phyloP scores from a whole-genome alignment of 1,284 basidiomycete genomes.

The Naganishia sp. region DNA sequence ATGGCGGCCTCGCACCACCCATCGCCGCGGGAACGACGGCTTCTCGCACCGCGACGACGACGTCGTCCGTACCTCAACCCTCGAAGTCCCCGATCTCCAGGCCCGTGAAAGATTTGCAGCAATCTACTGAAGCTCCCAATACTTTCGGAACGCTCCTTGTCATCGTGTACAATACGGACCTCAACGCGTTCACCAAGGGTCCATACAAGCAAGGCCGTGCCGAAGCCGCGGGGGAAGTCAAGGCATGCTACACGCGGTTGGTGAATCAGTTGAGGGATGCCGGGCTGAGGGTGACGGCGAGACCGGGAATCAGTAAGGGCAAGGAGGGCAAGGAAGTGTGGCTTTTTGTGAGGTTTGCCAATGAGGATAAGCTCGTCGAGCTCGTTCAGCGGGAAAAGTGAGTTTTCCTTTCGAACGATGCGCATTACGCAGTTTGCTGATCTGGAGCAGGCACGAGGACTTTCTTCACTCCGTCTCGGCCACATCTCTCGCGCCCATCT shows the following conservation, averaged over 20 bases:
- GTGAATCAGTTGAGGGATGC: constrained; percentile 44
- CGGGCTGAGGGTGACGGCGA: constrained; percentile 44
- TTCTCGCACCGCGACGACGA: not conserved
- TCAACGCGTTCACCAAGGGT: constrained; percentile 8
- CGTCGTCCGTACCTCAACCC: not conserved
- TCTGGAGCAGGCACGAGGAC: constrained; percentile 33
- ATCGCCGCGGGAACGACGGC: not conserved
- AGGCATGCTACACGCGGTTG: constrained; percentile 44
- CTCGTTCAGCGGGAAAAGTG: constrained; percentile 75
- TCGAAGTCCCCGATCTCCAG: not conserved
- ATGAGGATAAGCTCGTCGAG: constrained; percentile 62
- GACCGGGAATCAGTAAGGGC: constrained; percentile 39
- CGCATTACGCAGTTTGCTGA: not conserved
- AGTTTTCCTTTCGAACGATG: constrained; percentile 43
- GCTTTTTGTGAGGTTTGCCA: constrained; percentile 71
- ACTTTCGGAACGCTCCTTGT: constrained; percentile 25
- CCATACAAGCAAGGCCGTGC: constrained; percentile 31
- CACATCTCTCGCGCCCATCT: constrained; percentile 62
- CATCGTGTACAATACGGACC: constrained; percentile 22
- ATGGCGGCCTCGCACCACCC: constrained; percentile 7
- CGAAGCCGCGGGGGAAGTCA: constrained; percentile 39
- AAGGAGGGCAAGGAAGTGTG: constrained; percentile 69
- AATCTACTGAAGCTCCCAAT: constrained; percentile 6
- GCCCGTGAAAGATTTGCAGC: not conserved
- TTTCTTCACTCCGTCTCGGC: constrained; percentile 61